A percentile compares a stretch with the other conserved stretches of the same genome.
Evolutionary conservation across 768 basidiomycete genomes (phyloP).

Genomic region (Thelephora ganbajun): DNA sequence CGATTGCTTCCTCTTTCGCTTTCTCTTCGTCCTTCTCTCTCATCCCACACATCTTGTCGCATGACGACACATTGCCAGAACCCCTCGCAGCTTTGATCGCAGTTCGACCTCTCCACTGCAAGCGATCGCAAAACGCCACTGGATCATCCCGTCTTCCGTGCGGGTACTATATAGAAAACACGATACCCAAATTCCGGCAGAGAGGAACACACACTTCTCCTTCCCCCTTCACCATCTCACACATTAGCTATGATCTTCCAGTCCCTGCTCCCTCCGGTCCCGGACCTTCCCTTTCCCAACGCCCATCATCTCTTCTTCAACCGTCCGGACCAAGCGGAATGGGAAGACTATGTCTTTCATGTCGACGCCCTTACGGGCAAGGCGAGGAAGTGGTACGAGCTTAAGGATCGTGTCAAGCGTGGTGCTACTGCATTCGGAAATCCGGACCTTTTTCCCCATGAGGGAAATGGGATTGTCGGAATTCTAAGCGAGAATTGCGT

Average conservation of each 20-base stretch:
- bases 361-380: constrained; percentile 42
- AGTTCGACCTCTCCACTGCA: too few relatives aligned
- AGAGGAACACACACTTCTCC: background rate
- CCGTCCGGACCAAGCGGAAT: constrained; percentile 37
- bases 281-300: constrained; percentile 35
- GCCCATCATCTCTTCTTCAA: constrained; percentile 39
- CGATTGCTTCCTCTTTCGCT: too few relatives aligned
- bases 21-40: too few relatives aligned
- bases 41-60: too few relatives aligned
- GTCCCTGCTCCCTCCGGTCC: constrained; percentile 42
- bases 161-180: too few relatives aligned
- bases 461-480: constrained; percentile 45
- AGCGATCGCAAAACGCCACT: too few relatives aligned
- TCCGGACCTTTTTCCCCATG: constrained; percentile 29
- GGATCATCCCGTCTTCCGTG: too few relatives aligned
- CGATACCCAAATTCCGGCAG: too few relatives aligned
- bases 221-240: background rate
- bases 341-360: constrained; percentile 41
- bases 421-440: constrained; percentile 13
- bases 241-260: constrained; percentile 33
- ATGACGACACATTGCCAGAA: too few relatives aligned
- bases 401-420: constrained; percentile 24
- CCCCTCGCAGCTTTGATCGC: too few relatives aligned
- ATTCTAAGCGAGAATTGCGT: constrained; percentile 58
- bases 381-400: constrained; percentile 30